Conservation (phyloP, 116 monocot species). For the Phalaenopsis hybrid region DNA sequence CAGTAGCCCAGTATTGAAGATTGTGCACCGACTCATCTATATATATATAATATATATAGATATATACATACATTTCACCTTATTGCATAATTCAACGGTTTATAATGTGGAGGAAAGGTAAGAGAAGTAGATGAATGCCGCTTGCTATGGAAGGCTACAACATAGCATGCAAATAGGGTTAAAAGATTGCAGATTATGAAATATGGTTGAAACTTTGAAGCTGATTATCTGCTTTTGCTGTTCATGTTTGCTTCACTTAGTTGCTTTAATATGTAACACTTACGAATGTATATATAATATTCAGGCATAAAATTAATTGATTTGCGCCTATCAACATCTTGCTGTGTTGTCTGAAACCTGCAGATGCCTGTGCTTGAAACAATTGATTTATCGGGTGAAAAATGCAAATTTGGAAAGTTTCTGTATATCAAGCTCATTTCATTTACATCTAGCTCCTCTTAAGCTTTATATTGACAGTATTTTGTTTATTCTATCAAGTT, state of each 20-base stretch:
- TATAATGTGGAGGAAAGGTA: not conserved
- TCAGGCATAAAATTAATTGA: not conserved
- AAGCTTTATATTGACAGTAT: no score
- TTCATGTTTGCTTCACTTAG: not conserved
- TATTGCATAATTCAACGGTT: not conserved
- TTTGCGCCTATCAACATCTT: not conserved
- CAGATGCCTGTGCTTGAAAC: not conserved
- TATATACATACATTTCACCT: not conserved
- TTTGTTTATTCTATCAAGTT: no score
- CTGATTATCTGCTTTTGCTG: not conserved
- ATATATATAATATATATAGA: not conserved
- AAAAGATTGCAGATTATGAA: not conserved
- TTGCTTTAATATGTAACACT: not conserved
- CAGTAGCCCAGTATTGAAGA: not conserved
- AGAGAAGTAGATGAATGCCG: not conserved
- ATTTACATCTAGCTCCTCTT: no score
- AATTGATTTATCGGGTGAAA: no score
- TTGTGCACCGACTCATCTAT: not conserved
- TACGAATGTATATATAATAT: not conserved
- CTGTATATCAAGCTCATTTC: no score
- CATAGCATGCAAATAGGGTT: not conserved
- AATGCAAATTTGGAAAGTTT: no score
- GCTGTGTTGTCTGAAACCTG: not conserved
- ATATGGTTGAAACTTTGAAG: not conserved
- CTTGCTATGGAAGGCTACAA: not conserved